Evolutionary conservation across 768 basidiomycete species (phyloP), one percentile per base, ranked within the genome.

Genomic region (Collybia mongolica): DNA sequence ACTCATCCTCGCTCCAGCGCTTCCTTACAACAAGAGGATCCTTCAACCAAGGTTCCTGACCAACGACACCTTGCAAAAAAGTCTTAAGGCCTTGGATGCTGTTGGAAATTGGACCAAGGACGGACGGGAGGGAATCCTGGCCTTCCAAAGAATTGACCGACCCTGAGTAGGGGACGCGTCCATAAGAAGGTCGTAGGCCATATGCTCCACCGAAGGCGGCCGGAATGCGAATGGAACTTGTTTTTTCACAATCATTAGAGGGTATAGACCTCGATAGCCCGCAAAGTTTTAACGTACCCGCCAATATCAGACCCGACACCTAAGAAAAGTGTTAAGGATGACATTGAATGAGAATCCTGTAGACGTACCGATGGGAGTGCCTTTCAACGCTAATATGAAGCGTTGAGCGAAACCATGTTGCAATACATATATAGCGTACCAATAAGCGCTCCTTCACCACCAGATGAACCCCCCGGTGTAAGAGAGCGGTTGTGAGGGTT

Each of bases 271-370:
- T 39, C 9, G 12, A 19, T 9, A 17, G 36, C 9, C 19, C 24
- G 40, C 17, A 3, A 11, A 2, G 26, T 24, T 3, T 15, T 37
- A 1, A 29, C 59, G 59, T 60, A 87, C 88, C 89, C 88, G 59
- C 86, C 87, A 51, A 92, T 80, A 62, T 93, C 91, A 20, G 90
- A 86, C 38, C 90, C 91, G 9, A 91, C 79, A 23, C 90, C 88
- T 53, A 80, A 38, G 2, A 72, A 68, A 28, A 70, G 70, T 28
- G 15, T 17, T 43, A 15, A 54, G 17, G 49, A 46, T 29, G 12
- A 14, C 47, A 42, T 29, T 15, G 48, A 22, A 18, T 8, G 17
- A n/a, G 11, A 1, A 28, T 22, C 2, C 11, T 53, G 7, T 22
- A 8, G 32, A 55, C 61, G 9, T 59, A 72, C 75, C 76, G 9